phyloP scores from a whole-genome alignment of 2,329 filamentous ascomycete species.

The Phialocephala sp. region DNA sequence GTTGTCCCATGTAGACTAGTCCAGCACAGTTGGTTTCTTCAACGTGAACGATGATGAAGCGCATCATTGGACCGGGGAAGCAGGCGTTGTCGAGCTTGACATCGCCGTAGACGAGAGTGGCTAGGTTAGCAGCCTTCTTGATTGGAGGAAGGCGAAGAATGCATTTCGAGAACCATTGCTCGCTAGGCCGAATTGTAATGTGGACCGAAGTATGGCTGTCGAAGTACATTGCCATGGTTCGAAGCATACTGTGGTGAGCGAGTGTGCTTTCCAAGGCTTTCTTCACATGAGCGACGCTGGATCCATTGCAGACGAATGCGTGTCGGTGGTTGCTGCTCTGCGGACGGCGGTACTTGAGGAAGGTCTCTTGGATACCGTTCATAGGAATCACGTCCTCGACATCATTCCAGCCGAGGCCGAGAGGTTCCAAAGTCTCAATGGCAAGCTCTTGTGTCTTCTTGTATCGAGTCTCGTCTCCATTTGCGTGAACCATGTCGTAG shows the following conservation, averaged over 20 bases:
- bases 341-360: slow-evolving; percentile 18
- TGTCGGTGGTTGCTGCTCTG: slow-evolving; percentile 25
- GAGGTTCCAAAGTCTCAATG: slow-evolving; percentile 12
- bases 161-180: slow-evolving; percentile 21
- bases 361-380: slow-evolving; percentile 20
- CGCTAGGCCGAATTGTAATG: slow-evolving; percentile 20
- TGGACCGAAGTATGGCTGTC: slow-evolving; percentile 13
- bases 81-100: slow-evolving; percentile 18
- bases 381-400: slow-evolving; percentile 28
- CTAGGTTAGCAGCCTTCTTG: slow-evolving; percentile 12
- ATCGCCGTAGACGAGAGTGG: slow-evolving; percentile 16
- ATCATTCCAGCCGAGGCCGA: slow-evolving; percentile 23
- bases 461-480: slow-evolving; percentile 9
- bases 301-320: slow-evolving; percentile 17
- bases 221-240: slow-evolving; percentile 22
- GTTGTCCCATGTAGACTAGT: slow-evolving; percentile 22
- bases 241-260: slow-evolving; percentile 22
- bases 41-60: slow-evolving; percentile 19
- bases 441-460: slow-evolving; percentile 15
- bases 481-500: slow-evolving; percentile 20
- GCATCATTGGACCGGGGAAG: slow-evolving; percentile 24
- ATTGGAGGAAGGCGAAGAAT: slow-evolving; percentile 18
- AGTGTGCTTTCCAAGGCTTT: slow-evolving; percentile 21
- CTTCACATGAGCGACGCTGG: slow-evolving; percentile 7
- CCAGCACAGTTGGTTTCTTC: slow-evolving; percentile 25